Base-by-base conservation (phyloP, 2,329 filamentous ascomycete genomes). In the Colletotrichum zoysiae region DNA sequence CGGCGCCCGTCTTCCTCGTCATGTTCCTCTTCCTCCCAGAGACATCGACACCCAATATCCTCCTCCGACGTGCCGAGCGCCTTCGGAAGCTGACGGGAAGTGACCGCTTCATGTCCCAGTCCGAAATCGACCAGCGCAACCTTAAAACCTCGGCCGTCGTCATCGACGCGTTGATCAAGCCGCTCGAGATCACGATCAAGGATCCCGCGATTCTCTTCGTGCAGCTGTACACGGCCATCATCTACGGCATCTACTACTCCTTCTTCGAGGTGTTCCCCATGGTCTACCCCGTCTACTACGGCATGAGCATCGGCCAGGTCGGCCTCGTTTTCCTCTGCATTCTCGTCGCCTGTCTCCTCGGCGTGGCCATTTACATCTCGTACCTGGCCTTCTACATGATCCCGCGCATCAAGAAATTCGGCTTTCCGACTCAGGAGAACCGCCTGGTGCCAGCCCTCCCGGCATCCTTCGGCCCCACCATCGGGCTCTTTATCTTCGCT, bases 201-300 rank as follows among this genome's bases (percentile, higher is more conserved):
- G 89, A 91, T 68, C 90, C 90, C 0, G 87, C 89, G 16, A 86
- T 92, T 74, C 78, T 89, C 71, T 91, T 92, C 78, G 85, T 89
- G 1, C 88, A 90, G 76, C 67, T 90, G 48, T 92, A 91, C 79
- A 89, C 86, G 3, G 86, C 86, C 65, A 85, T 91, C 74, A 86
- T 88, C 74, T 92, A 91, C 79, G 87, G 84, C 65, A 90, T 89
- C 77, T 90, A 89, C 82, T 89, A 89, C 76, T 86, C 83, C 53
- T 92, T 83, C 79, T 92, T 92, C 77, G 90, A 92, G 76, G 87
- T 87, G n/a, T 92, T 92, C 78, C 89, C 90, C 5, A 81, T 91
- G 18, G 89, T 92, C 67, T 92, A 90, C 78, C 84, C 85, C 2
- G 84, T 84, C 50, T 82, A 86, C 76, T 92, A 92, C 79, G 79